Base-by-base conservation (phyloP, 2,329 filamentous ascomycete species). In the Cladosporium austrohemisphaericum region DNA sequence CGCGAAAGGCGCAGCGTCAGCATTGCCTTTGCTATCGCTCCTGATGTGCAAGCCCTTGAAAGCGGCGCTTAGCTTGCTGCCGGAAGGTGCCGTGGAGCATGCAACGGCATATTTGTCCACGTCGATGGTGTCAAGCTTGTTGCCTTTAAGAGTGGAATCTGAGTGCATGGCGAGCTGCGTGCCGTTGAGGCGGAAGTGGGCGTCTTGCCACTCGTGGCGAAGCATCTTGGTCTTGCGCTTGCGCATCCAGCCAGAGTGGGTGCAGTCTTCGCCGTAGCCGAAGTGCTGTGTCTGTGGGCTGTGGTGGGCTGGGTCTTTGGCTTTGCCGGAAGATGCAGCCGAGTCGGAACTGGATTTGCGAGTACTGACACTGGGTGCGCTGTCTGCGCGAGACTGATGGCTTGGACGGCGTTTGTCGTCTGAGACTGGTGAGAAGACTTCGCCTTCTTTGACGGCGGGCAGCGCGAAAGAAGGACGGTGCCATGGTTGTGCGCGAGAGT, bases 181-280 rank as follows among this genome's bases (percentile, higher is more conserved):
- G 57, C 73, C 75, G 38, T 84, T 83, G 55, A 96, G 84, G 20
- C 88, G 89, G 67, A 93, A 94, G 73, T 92, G 93, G 59, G 89
- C 85, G 66, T 94, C 88, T 63, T 90, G 83, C 91, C 91, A 96
- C 72, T 96, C 91, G 68, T 95, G 88, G 35, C 89, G 87, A 53
- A 95, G 80, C 75, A 95, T 83, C 63, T 83, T 84, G 26, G 86
- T 94, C 73, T 89, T 89, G 64, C 92, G 88, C 76, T 95, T 95
- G 38, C 52, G 53, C 83, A 98, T 95, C 69, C 84, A 90, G 1
- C 93, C 93, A 41, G 87, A 81, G 68, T 91, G 88, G 22, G 56
- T 65, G 53, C 63, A 64, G 35, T 62, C 59, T 6, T 52, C 43
- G 23, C 65, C 65, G 56, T 67, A 68, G 37, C 63, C 62, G 37